Base-by-base conservation (phyloP, 441 rosid genomes). In the Flueggea neowawraea region DNA sequence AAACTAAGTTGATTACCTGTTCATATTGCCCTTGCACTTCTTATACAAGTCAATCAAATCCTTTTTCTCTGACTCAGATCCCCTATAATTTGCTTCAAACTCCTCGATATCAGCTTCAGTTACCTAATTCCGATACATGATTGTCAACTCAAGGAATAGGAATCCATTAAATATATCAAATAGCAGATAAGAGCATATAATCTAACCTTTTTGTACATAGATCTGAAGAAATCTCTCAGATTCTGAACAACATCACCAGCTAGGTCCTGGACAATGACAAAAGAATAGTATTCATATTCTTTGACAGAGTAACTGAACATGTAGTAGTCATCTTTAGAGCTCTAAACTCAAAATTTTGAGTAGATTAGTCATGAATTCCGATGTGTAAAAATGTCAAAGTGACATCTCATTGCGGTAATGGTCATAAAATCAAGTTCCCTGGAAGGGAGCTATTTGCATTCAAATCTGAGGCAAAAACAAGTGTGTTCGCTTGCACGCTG, bases 1-100 rank as follows among this genome's bases (percentile, higher is more conserved):
- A 12, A 31, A 14, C 16, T 52, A 12, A 59, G 57, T 52, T 41
- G 36, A 50, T 11, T 64, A 89, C 99, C 85, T 89, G 74, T 80
- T 73, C 96, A 89, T 91, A 58, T 81, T 74, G 55, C 97, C 97
- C 88, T 83, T 80, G 73, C 43, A 81, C 75, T 84, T 63, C 61
- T 71, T 69, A 48, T 77, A 89, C 31, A 89, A 81, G 61, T 86
- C 88, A 69, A 91, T 78, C 80, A 94, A 74, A 72, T 91, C 97
- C 62, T 79, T 86, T 84, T 86, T 84, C 84, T 94, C 97, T 2
- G 90, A 89, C 67, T 91, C 91, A 45, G 97, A 91, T 13, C 97
- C 99, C 75, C 97, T 83, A 60, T 94, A 86, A 72, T 80, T 86
- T 58, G 94, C 96, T 74, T 86, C 88, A 73, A 91, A 91, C 80